Conservation (phyloP, 1,284 basidiomycete species). For the Filobasidium uniguttulatum region DNA sequence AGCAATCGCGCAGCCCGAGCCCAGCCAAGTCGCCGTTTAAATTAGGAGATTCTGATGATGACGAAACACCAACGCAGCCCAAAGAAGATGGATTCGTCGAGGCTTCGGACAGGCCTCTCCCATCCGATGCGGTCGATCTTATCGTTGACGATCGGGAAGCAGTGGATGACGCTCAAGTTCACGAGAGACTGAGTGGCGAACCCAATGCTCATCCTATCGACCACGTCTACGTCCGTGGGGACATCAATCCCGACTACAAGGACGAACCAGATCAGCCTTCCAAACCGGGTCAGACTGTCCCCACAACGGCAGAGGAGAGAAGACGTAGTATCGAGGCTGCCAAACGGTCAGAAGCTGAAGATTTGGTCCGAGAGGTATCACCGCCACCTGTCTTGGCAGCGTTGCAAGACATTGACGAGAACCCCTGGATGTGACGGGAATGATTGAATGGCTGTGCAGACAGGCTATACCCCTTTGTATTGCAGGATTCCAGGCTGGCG, state of each 20-base stretch:
- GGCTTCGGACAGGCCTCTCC: conserved; percentile 33
- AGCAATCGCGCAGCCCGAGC: neutral
- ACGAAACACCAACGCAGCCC: conserved; percentile 34
- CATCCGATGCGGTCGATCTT: conserved; percentile 62
- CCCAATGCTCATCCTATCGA: conserved; percentile 27
- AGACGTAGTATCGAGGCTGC: neutral
- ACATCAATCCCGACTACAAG: neutral
- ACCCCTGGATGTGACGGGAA: conserved; percentile 11
- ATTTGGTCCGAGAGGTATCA: conserved; percentile 5
- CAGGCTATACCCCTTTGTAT: too few relatives aligned
- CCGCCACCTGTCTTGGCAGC: conserved; percentile 5
- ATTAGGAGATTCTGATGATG: conserved; percentile 25
- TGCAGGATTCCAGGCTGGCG: too few relatives aligned
- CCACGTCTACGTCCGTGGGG: conserved; percentile 24
- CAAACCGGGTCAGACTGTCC: neutral
- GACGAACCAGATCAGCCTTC: neutral
- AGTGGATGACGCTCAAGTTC: conserved; percentile 23
- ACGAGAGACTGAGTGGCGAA: conserved; percentile 24
- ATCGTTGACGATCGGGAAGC: conserved; percentile 42
- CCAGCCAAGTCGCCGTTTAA: conserved; percentile 17
- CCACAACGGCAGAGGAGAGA: neutral
- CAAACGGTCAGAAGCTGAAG: conserved; percentile 3
- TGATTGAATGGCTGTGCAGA: too few relatives aligned
- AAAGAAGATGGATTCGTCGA: conserved; percentile 31
- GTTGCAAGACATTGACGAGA: conserved; percentile 7